phyloP scores from a whole-genome alignment of 2,329 filamentous ascomycete species.

The Trichoderma hamatum region DNA sequence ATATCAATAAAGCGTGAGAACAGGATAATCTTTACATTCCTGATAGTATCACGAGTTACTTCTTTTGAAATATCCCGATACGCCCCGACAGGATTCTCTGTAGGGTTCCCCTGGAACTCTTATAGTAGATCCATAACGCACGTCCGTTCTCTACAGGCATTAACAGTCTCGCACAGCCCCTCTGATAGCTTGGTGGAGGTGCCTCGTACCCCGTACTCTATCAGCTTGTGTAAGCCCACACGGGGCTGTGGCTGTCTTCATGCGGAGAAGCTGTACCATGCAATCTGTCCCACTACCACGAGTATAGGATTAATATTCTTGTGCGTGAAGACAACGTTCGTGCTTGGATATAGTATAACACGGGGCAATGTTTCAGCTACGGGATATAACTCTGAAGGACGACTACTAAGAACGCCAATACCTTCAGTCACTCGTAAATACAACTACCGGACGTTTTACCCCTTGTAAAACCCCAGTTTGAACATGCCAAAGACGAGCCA shows the following conservation, averaged over 20 bases:
- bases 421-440: not conserved
- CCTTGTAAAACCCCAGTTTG: not conserved
- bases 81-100: not conserved
- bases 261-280: not conserved
- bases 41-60: not conserved
- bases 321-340: too few relatives aligned
- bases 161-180: not conserved
- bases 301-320: not conserved
- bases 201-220: not conserved
- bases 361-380: not conserved
- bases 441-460: not conserved
- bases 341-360: not conserved
- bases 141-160: not conserved
- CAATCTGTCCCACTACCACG: not conserved
- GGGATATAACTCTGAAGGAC: not conserved
- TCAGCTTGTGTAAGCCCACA: not conserved
- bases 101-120: not conserved
- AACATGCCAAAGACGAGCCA: not conserved
- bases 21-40: not conserved
- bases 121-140: not conserved
- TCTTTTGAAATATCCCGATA: not conserved
- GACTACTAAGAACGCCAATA: not conserved
- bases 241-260: not conserved
- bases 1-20: not conserved
- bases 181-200: not conserved